Base-by-base conservation (phyloP, 75 land plant genomes). In the Isoetes taiwanensis region DNA sequence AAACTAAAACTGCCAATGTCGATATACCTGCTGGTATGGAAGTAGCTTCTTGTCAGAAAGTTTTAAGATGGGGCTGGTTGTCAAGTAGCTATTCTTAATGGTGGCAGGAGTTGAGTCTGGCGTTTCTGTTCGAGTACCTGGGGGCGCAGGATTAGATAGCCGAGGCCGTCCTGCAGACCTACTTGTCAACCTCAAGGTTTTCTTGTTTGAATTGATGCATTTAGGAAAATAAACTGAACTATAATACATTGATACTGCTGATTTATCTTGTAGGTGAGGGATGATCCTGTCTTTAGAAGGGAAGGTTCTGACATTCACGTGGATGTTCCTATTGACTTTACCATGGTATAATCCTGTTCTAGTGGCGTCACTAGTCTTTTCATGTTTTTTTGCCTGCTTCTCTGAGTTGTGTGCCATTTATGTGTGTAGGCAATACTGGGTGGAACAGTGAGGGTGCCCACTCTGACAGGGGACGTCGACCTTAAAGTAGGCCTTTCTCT, bases 291-390 rank as follows among this genome's bases (percentile, higher is more conserved):
- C 56, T 91, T 91, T 63, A 74, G 89, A 9, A 76, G 98, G 54
- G 96, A 87, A 31, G 94, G 88, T 12, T 28, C 85, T 26, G 79
- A 91, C 58, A 74, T 91, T 41, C 95, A 91, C 74, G 95, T 91
- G n/a, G 85, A 91, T 79, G 75, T 82, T 33, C 63, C 68, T n/a
- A 57, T 86, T 32, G 81, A 66, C 58, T 48, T 91, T 52, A 62
- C 75, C 43, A 87, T 86, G 94, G 97, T 83, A 71, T 69, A 61
- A 20, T 17, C 25, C 30, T 56, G 24, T 2, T 3, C n/a, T 54
- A 14, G 26, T 14, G 16, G 32, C 14, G 4, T 16, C 11, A 57
- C 23, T n/a, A 2, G 41, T 32, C 3, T 57, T 5, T 35, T 9
- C 2, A 2, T 38, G 19, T 28, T 9, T 46, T 6, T 46, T 46